Conservation (phyloP, 371 early-diverging fungal genomes). For the Circinella minor region DNA sequence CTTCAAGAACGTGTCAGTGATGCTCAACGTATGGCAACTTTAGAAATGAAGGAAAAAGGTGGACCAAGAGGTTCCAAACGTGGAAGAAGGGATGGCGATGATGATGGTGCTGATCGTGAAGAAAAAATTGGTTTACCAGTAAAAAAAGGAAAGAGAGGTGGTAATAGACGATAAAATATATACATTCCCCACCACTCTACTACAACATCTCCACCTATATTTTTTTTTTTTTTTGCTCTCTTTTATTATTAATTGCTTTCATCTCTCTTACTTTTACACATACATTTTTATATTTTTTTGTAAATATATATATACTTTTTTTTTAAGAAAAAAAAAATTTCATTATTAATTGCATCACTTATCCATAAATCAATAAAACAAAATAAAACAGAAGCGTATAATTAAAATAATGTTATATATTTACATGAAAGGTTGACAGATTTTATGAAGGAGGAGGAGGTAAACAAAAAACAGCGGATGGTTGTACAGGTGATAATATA, state of each 20-base stretch:
- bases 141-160: slow-evolving; percentile 1
- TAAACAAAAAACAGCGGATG: neutral
- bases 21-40: slow-evolving; percentile 83
- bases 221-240: neutral
- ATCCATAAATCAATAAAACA: too few species aligned
- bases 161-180: neutral
- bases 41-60: slow-evolving; percentile 71
- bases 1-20: slow-evolving; percentile 94
- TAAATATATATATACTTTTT: too few species aligned
- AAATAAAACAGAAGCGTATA: too few species aligned
- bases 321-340: neutral
- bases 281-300: neutral
- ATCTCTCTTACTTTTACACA: neutral
- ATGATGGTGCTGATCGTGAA: slow-evolving; percentile 55
- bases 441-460: neutral
- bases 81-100: slow-evolving; percentile 53
- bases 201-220: neutral
- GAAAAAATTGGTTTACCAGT: slow-evolving; percentile 28
- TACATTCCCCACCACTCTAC: neutral
- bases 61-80: slow-evolving; percentile 60
- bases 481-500: neutral
- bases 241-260: neutral
- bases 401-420: neutral
- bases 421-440: too few species aligned
- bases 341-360: too few species aligned